Evolutionary conservation across 1,139 yeast genomes (phyloP).

Genomic region (Groenewaldozyma sp.): DNA sequence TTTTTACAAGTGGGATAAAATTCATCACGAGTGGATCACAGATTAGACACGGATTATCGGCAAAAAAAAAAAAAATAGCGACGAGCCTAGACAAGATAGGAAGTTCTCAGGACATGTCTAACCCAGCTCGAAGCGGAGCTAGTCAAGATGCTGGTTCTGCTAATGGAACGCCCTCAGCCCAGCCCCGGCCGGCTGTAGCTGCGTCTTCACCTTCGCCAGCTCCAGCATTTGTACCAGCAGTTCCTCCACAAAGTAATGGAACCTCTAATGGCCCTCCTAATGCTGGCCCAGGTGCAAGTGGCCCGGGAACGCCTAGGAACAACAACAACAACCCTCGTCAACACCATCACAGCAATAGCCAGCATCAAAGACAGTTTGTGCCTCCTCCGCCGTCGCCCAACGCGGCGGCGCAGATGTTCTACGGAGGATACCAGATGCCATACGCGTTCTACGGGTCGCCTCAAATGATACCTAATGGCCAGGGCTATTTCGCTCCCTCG

Average conservation of each 20-base stretch:
- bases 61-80: too few species aligned
- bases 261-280: too few species aligned
- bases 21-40: too few species aligned
- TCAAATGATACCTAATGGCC: slow-evolving; percentile 7
- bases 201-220: neutral
- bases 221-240: neutral
- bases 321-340: neutral
- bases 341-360: neutral
- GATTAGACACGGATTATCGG: too few species aligned
- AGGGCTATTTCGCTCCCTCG: slow-evolving; percentile 5
- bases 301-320: slow-evolving; percentile 3
- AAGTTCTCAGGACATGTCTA: too few species aligned
- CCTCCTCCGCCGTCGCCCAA: slow-evolving; percentile 6
- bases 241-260: slow-evolving; percentile 1
- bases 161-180: neutral
- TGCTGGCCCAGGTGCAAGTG: too few species aligned
- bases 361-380: neutral
- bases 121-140: too few species aligned
- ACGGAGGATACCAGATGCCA: slow-evolving; percentile 8
- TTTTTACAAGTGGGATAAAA: too few species aligned
- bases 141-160: neutral
- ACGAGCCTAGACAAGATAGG: too few species aligned
- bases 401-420: slow-evolving; percentile 6
- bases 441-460: slow-evolving; percentile 10
- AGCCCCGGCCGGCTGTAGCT: slow-evolving; percentile 1